These are phyloP conservation scores for Coemansia nantahalensis DNA, from an alignment of 192 early-diverging fungal genomes.

Conservation along the genomic window DNA sequence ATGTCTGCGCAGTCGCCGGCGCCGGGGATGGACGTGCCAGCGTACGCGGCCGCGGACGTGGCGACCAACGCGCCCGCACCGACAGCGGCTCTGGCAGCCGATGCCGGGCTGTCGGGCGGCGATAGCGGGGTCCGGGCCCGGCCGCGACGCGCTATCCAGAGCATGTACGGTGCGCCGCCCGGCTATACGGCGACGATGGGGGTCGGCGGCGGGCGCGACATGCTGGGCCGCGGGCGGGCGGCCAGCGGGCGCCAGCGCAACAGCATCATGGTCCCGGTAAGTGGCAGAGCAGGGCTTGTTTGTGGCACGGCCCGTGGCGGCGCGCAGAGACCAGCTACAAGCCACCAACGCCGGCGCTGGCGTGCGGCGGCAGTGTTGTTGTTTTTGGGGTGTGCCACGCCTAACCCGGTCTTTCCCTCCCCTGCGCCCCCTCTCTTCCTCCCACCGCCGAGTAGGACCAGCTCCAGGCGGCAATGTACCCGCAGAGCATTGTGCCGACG, in stretches of 20 bases:
- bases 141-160: constrained; percentile 46
- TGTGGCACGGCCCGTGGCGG: too few species aligned
- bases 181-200: constrained; percentile 53
- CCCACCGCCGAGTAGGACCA: constrained; percentile 38
- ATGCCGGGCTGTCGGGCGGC: constrained; percentile 3
- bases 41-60: constrained; percentile 8
- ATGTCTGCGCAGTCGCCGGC: constrained; percentile 28
- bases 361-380: too few species aligned
- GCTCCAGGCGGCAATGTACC: constrained; percentile 50
- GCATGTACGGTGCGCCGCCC: constrained; percentile 55
- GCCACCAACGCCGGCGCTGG: constrained; percentile 1
- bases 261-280: constrained; percentile 56
- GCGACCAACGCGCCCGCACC: constrained; percentile 3
- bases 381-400: not conserved
- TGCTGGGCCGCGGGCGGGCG: constrained; percentile 37
- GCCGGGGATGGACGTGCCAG: constrained; percentile 11
- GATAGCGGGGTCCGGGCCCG: constrained; percentile 18
- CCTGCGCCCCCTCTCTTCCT: not conserved
- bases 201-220: constrained; percentile 44
- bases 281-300: constrained; percentile 7
- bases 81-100: too few species aligned
- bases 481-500: constrained; percentile 40
- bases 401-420: not conserved
- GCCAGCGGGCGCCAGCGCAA: constrained; percentile 53
- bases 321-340: too few species aligned